Percentiles rank a stretch among this genome's conserved stretches.
Conservation (phyloP, 2,329 filamentous ascomycete genomes). For the Talaromyces marneffei region DNA sequence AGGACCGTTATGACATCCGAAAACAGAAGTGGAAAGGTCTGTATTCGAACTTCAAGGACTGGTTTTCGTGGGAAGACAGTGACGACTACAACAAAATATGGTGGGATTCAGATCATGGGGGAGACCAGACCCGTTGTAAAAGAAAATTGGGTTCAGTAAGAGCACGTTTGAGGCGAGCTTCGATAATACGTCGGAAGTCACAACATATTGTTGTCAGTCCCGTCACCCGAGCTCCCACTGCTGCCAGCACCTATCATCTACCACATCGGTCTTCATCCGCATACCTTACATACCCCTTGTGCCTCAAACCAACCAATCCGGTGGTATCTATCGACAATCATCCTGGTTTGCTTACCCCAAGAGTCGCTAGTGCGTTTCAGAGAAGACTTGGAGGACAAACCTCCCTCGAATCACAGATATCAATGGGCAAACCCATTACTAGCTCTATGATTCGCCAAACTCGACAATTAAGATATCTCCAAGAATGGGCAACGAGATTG, state of each 20-base stretch:
- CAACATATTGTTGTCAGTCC: neutral
- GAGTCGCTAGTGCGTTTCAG: too few species aligned
- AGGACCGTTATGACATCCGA: slow-evolving; percentile 27
- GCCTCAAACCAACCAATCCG: neutral
- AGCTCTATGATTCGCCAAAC: neutral
- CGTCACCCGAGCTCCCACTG: neutral
- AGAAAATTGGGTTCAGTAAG: neutral
- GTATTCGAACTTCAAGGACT: slow-evolving; percentile 21
- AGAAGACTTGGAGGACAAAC: neutral
- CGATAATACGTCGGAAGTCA: neutral
- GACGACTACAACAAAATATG: slow-evolving; percentile 36
- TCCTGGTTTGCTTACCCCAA: neutral
- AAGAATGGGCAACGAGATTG: slow-evolving; percentile 35
- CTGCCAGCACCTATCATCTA: neutral
- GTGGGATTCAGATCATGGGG: slow-evolving; percentile 31
- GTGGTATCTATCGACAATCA: neutral
- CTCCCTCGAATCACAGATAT: neutral
- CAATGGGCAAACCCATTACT: neutral
- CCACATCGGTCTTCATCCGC: neutral
- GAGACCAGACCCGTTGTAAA: neutral
- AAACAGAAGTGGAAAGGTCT: slow-evolving; percentile 21
- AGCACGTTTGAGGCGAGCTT: neutral
- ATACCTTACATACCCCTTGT: slow-evolving; percentile 8
- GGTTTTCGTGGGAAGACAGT: slow-evolving; percentile 31
- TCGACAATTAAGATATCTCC: slow-evolving; percentile 4